Base-by-base conservation (phyloP, 2,329 filamentous ascomycete species). In the Stagonosporopsis vannaccii region DNA sequence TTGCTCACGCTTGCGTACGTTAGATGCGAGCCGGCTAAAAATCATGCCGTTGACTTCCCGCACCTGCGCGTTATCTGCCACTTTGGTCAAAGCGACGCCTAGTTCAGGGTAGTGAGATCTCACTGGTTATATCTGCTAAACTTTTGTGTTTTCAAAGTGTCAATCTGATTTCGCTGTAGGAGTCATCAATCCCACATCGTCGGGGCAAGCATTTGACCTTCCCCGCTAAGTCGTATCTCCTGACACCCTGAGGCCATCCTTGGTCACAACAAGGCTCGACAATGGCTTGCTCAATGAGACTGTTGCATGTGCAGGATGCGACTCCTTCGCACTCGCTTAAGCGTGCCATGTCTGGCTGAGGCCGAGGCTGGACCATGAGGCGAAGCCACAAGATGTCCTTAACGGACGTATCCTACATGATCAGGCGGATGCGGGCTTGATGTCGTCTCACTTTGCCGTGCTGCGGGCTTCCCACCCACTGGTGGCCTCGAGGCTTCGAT, bases 341-440 rank as follows among this genome's bases (percentile, higher is more conserved):
- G 13, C 13, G 7, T 22, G 56, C 41, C 36, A 22, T 50, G 20
- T 39, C 17, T 23, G n/a, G 22, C 20, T 32, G n/a, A 41, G 35
- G 46, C 36, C 46, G 35, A 41, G 36, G 46, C 30, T 25, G 33
- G 17, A 30, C 40, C 15, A 41, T 17, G 6, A 36, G 30, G 41
- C 35, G n/a, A 56, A 51, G 52, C 52, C 52, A 51, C 46, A 46
- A 17, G 7, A 28, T 8, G 47, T 33, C 26, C 25, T n/a, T 36
- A 41, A 47, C 50, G 53, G 41, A 26, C 53, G 47, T 56, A 51
- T 20, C 20, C 28, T 25, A 32, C 19, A 39, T 25, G 37, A 33
- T 51, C 30, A 47, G 42, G 47, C 37, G 25, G 48, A 32, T 39
- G 22, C 47, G 48, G 47, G 20, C 42, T 11, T 56, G 28, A 30